phyloP scores from a whole-genome alignment of 441 rosid species.

The Oxalis stricta region DNA sequence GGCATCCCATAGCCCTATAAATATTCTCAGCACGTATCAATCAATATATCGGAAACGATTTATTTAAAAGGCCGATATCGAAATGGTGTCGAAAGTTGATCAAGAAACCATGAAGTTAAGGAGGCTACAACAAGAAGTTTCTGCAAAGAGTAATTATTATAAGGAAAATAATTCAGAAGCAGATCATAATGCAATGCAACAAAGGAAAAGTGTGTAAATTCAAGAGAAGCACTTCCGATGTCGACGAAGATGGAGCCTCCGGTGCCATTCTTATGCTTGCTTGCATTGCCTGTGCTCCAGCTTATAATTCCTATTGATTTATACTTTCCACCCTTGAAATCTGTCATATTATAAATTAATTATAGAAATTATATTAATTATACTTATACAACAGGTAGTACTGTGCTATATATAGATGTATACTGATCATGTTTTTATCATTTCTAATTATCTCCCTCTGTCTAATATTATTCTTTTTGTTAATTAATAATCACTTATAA shows the following conservation, averaged over 20 bases:
- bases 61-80: not conserved
- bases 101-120: conserved; percentile 44
- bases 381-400: too few species aligned
- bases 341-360: too few species aligned
- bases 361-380: too few species aligned
- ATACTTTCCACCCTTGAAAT: too few species aligned
- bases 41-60: not conserved
- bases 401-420: too few species aligned
- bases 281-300: conserved; percentile 67
- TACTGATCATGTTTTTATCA: too few species aligned
- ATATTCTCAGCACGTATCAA: not conserved
- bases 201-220: conserved; percentile 54
- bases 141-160: conserved; percentile 8
- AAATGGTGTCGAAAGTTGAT: conserved; percentile 37
- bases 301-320: conserved; percentile 18
- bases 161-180: conserved; percentile 17
- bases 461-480: too few species aligned
- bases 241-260: conserved; percentile 73
- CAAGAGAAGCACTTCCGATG: conserved; percentile 66
- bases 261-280: conserved; percentile 82
- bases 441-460: too few species aligned
- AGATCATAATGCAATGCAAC: conserved; percentile 40
- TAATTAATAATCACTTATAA: too few species aligned
- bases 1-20: too few species aligned
- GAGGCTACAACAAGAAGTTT: conserved; percentile 16